A percentile compares a stretch with the other conserved stretches of the same genome.
Conservation (phyloP, 768 basidiomycete genomes). For the Hygrophoropsis aurantiaca region DNA sequence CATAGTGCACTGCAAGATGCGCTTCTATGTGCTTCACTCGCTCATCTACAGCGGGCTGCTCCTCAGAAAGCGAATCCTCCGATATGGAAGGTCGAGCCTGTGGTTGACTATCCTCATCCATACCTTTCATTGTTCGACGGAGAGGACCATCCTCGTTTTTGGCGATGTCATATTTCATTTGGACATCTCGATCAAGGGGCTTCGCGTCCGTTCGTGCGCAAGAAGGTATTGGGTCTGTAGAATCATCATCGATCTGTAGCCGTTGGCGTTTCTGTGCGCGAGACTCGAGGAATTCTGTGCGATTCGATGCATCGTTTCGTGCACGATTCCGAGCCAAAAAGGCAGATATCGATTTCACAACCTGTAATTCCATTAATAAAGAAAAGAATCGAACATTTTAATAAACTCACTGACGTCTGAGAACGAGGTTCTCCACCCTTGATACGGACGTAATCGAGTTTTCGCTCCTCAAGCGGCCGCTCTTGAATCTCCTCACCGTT, state of each 20-base stretch:
- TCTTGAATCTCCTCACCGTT: constrained; percentile 25
- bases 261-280: constrained; percentile 54
- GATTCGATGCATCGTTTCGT: constrained; percentile 75
- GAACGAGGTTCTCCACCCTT: constrained; percentile 47
- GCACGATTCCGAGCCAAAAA: constrained; percentile 72
- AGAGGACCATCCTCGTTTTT: constrained; percentile 81
- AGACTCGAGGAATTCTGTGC: constrained; percentile 67
- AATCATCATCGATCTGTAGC: constrained; percentile 34
- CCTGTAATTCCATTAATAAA: constrained; percentile 34
- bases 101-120: constrained; percentile 9
- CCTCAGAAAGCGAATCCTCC: constrained; percentile 37
- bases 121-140: constrained; percentile 51
- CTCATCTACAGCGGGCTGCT: constrained; percentile 61
- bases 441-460: constrained; percentile 58
- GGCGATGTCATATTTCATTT: constrained; percentile 88
- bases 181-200: constrained; percentile 66
- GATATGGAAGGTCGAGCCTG: constrained; percentile 10
- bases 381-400: neutral
- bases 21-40: constrained; percentile 67
- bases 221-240: constrained; percentile 40
- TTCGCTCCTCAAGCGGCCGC: constrained; percentile 61
- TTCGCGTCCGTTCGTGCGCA: constrained; percentile 79
- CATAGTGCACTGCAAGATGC: constrained; percentile 74
- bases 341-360: constrained; percentile 68
- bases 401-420: constrained; percentile 55